Evolutionary conservation across 2,329 filamentous ascomycete genomes (phyloP).

Genomic region (Talaromyces sp.): DNA sequence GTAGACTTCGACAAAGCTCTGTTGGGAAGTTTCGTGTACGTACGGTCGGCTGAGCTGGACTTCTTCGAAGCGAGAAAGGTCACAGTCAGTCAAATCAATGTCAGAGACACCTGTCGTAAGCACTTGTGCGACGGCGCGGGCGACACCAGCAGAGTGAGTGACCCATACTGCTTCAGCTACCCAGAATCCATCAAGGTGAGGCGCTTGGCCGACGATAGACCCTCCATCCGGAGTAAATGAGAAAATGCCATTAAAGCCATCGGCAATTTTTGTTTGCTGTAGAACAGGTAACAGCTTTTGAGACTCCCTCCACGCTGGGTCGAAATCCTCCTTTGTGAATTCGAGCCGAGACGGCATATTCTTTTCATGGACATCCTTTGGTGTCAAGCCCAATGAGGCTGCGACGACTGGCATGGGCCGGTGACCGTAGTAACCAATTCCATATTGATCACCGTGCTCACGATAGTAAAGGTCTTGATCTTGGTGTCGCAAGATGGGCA

Average conservation of each 20-base stretch:
- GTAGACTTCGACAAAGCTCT: conserved; percentile 61
- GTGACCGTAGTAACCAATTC: conserved; percentile 62
- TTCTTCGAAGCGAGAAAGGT: conserved; percentile 57
- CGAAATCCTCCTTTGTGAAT: conserved; percentile 57
- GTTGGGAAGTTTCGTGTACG: conserved; percentile 53
- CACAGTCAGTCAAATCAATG: conserved; percentile 55
- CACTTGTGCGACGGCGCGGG: conserved; percentile 55
- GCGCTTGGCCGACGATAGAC: conserved; percentile 54
- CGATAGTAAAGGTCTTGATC: conserved; percentile 61
- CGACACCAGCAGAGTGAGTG: conserved; percentile 60
- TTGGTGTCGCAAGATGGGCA: conserved; percentile 59
- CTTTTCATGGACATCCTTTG: conserved; percentile 50
- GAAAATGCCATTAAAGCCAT: conserved; percentile 62
- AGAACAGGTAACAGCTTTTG: conserved; percentile 52
- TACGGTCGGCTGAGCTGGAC: conserved; percentile 53
- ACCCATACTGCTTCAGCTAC: conserved; percentile 64
- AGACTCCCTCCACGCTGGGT: conserved; percentile 54
- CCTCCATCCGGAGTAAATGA: conserved; percentile 62
- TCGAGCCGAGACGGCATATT: conserved; percentile 60
- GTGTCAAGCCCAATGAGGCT: conserved; percentile 48
- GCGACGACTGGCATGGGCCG: conserved; percentile 57
- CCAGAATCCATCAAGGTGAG: conserved; percentile 56
- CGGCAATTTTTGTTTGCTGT: conserved; percentile 46
- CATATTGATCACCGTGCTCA: conserved; percentile 58
- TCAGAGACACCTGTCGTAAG: conserved; percentile 52